Percentiles rank a stretch among this genome's conserved stretches.
These are phyloP conservation scores for Panaeolus papilionaceus DNA, from an alignment of 768 basidiomycete genomes.

Conservation along the genomic window DNA sequence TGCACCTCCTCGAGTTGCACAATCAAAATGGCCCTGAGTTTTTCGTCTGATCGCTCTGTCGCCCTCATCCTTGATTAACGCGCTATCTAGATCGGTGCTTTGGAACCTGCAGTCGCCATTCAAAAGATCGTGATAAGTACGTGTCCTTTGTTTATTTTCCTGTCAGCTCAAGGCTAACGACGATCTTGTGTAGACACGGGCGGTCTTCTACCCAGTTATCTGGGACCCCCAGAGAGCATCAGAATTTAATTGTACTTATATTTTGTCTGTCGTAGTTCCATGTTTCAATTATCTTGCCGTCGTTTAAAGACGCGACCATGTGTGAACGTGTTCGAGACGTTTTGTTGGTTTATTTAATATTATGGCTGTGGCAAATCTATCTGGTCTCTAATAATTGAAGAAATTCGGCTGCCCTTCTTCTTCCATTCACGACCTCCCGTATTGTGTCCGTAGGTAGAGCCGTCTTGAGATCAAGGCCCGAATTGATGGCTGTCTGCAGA, in stretches of 20 bases:
- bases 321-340: too few relatives aligned
- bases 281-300: neutral
- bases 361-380: neutral
- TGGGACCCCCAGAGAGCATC: slow-evolving; percentile 68
- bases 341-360: neutral
- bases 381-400: slow-evolving; percentile 1
- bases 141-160: slow-evolving; percentile 19
- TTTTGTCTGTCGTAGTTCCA: neutral
- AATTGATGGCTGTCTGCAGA: neutral
- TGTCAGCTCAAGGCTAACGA: neutral
- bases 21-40: too few relatives aligned
- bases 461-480: neutral
- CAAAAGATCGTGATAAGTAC: slow-evolving; percentile 67
- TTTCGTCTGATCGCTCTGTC: too few relatives aligned
- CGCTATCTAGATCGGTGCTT: slow-evolving; percentile 50
- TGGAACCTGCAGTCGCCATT: slow-evolving; percentile 64
- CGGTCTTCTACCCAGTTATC: slow-evolving; percentile 58
- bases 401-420: neutral
- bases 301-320: neutral
- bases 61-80: neutral
- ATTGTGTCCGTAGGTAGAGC: neutral
- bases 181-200: slow-evolving; percentile 52
- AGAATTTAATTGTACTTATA: slow-evolving; percentile 25
- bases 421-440: neutral
- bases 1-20: too few relatives aligned